Conservation (phyloP, 2,329 filamentous ascomycete genomes). For the Colletotrichum trifolii region DNA sequence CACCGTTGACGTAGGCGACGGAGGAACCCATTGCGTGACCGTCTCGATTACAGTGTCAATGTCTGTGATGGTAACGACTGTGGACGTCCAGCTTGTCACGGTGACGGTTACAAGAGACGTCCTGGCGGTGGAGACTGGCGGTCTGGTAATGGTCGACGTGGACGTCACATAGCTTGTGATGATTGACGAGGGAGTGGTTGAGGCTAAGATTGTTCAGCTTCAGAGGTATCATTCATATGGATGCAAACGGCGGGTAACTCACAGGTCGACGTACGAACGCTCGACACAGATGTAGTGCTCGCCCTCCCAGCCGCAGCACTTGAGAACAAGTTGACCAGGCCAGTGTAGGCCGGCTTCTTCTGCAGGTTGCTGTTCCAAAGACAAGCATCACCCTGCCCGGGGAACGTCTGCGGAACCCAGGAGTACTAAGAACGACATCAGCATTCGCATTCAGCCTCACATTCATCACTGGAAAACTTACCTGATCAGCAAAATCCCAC, state of each 20-base stretch:
- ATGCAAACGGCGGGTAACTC: not conserved
- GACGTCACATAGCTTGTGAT: not conserved
- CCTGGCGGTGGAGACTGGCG: not conserved
- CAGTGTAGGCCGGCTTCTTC: conserved; percentile 53
- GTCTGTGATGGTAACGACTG: conserved; percentile 18
- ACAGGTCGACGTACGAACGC: not conserved
- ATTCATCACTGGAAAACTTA: too few species aligned
- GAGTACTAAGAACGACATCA: conserved; percentile 40
- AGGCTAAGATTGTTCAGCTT: not conserved
- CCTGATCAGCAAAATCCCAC: conserved; percentile 56
- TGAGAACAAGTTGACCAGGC: conserved; percentile 43
- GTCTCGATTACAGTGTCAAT: conserved; percentile 28
- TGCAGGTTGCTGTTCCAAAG: conserved; percentile 49
- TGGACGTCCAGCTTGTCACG: conserved; percentile 28
- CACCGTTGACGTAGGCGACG: conserved; percentile 11
- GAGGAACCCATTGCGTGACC: conserved; percentile 25
- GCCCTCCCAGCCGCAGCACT: conserved; percentile 6
- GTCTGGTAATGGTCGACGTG: not conserved
- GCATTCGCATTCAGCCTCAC: too few species aligned
- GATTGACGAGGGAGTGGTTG: not conserved
- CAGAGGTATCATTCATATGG: not conserved
- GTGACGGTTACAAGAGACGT: conserved; percentile 14
- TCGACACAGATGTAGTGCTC: conserved; percentile 2
- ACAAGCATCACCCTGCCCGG: conserved; percentile 52
- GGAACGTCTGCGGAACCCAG: conserved; percentile 51